Percentiles rank a stretch among this genome's conserved stretches.
Evolutionary conservation across 768 basidiomycete genomes (phyloP).

Genomic region (Cytidiella melzeri): DNA sequence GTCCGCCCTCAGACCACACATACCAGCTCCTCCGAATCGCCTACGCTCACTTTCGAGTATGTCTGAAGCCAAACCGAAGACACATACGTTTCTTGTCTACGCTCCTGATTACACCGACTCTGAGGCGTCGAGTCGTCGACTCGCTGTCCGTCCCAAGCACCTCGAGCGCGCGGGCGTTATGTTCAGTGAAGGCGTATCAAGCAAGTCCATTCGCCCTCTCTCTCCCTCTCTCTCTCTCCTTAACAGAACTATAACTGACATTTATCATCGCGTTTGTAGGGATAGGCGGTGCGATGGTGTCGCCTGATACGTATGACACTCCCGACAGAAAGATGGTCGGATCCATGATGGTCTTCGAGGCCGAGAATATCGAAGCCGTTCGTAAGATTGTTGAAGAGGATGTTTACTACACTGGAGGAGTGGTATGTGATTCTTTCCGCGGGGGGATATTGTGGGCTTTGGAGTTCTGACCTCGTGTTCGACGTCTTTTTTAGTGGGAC

Average conservation of each 20-base stretch:
- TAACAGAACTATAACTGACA: no score
- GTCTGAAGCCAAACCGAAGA: slow-evolving; percentile 1
- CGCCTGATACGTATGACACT: slow-evolving; percentile 14
- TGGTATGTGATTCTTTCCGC: slow-evolving; percentile 8
- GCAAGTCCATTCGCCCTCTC: no score
- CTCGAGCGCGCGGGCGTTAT: slow-evolving; percentile 40
- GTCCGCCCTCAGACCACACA: neutral
- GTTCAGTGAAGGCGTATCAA: no score
- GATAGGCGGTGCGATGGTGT: slow-evolving; percentile 17
- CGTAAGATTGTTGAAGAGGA: slow-evolving; percentile 10
- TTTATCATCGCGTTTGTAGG: slow-evolving; percentile 10
- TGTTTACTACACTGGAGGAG: slow-evolving; percentile 9
- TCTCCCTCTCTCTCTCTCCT: no score
- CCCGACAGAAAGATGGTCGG: slow-evolving; percentile 12
- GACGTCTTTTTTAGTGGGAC: slow-evolving; percentile 42
- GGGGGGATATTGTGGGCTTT: no score
- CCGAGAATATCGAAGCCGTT: slow-evolving; percentile 11
- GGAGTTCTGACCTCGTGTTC: no score
- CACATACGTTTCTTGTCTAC: slow-evolving; percentile 47
- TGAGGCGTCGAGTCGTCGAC: slow-evolving; percentile 49
- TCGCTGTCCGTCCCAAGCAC: slow-evolving; percentile 50
- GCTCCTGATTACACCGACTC: slow-evolving; percentile 61
- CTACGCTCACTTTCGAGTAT: slow-evolving; percentile 6
- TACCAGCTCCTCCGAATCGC: no score
- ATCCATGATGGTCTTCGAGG: slow-evolving; percentile 10